Evolutionary conservation across 495 filamentous ascomycete genomes (phyloP).

Genomic region (Hypoxylon crocopeplum): DNA sequence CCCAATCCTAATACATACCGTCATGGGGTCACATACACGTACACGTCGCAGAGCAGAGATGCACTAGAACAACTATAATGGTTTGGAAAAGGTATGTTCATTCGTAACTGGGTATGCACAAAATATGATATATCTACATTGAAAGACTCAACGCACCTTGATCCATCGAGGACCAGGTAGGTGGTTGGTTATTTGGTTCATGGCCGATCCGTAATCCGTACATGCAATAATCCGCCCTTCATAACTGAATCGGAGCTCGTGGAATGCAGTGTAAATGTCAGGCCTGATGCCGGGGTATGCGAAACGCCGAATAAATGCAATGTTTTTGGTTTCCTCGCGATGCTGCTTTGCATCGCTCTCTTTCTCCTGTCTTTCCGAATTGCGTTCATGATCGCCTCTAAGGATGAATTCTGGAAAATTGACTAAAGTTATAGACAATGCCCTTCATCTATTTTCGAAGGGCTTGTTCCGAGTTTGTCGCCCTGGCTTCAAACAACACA

Average conservation of each 20-base stretch:
- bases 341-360: slow-evolving; percentile 5
- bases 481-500: background rate
- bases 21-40: too few species aligned
- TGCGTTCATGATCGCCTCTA: slow-evolving; percentile 5
- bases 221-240: slow-evolving; percentile 16
- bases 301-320: slow-evolving; percentile 35
- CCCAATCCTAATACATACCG: too few species aligned
- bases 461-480: background rate
- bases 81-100: slow-evolving; percentile 32
- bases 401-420: slow-evolving; percentile 4
- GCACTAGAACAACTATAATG: too few species aligned
- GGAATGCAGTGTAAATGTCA: slow-evolving; percentile 12
- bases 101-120: slow-evolving; percentile 32
- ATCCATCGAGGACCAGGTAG: slow-evolving; percentile 13
- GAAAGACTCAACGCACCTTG: background rate
- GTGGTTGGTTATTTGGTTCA: slow-evolving; percentile 3
- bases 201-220: slow-evolving; percentile 8
- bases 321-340: slow-evolving; percentile 13
- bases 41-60: too few species aligned
- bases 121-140: slow-evolving; percentile 26
- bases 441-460: background rate
- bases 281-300: slow-evolving; percentile 18
- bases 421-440: background rate
- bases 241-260: slow-evolving; percentile 11
- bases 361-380: slow-evolving; percentile 5